Conservation (phyloP, 139 green algal species). For the Pycnococcus provasolii region DNA sequence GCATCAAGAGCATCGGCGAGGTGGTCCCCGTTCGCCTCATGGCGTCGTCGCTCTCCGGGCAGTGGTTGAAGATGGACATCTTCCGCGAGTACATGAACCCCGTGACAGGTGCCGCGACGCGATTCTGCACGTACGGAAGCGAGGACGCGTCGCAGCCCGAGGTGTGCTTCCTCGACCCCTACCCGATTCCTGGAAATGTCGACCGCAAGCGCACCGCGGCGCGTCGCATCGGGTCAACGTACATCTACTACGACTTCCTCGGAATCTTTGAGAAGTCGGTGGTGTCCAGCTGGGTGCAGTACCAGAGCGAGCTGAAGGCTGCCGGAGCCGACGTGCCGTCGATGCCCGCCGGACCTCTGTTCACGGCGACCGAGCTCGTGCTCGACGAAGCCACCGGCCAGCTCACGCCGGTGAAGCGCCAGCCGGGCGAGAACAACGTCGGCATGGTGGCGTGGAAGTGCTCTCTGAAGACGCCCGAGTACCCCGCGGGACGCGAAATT, state of each 20-base stretch:
- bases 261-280: conserved; percentile 20
- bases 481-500: conserved; percentile 40
- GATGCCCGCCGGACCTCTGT: neutral
- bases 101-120: conserved; percentile 9
- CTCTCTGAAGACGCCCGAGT: conserved; percentile 78
- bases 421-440: conserved; percentile 56
- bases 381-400: conserved; percentile 8
- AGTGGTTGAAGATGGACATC: conserved; percentile 32
- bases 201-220: conserved; percentile 15
- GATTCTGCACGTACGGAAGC: conserved; percentile 22
- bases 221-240: conserved; percentile 15
- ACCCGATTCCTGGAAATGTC: conserved; percentile 11
- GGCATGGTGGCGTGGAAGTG: conserved; percentile 89
- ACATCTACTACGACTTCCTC: conserved; percentile 30
- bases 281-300: conserved; percentile 16
- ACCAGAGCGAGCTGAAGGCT: neutral
- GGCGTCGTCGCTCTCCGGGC: conserved; percentile 24
- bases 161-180: conserved; percentile 26
- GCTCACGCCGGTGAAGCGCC: conserved; percentile 16
- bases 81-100: conserved; percentile 27
- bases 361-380: conserved; percentile 56
- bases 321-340: too few species aligned
- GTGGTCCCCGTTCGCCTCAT: conserved; percentile 22
- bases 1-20: conserved; percentile 2
- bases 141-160: conserved; percentile 3